Percentiles rank a stretch among this genome's conserved stretches.
Conservation (phyloP, 441 rosid genomes). For the Adansonia grandidieri region DNA sequence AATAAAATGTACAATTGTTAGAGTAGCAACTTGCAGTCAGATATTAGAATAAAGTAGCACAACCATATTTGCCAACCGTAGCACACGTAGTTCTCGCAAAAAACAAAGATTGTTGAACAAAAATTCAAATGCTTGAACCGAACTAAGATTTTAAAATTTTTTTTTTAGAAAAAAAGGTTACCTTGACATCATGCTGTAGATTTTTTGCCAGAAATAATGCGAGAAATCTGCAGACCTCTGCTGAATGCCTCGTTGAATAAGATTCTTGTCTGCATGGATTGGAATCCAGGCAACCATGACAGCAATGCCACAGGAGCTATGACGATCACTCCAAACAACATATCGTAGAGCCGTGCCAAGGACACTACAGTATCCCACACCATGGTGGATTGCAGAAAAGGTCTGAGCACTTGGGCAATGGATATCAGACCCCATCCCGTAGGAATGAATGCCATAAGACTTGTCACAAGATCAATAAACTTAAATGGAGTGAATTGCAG, state of each 20-base stretch:
- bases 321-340: slow-evolving; percentile 61
- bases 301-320: slow-evolving; percentile 69
- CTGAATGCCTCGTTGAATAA: slow-evolving; percentile 75
- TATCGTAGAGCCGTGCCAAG: slow-evolving; percentile 77
- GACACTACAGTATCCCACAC: slow-evolving; percentile 88
- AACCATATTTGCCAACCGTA: slow-evolving; percentile 8
- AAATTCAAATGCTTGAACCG: slow-evolving; percentile 5
- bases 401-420: slow-evolving; percentile 80
- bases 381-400: slow-evolving; percentile 70
- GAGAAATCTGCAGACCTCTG: slow-evolving; percentile 65
- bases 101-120: not conserved
- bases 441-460: slow-evolving; percentile 84
- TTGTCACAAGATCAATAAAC: slow-evolving; percentile 63
- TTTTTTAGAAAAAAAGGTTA: not conserved
- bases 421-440: slow-evolving; percentile 89
- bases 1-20: no score
- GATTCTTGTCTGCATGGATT: slow-evolving; percentile 69
- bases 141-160: not conserved
- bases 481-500: slow-evolving; percentile 53
- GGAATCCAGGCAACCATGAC: slow-evolving; percentile 74
- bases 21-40: no score
- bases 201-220: slow-evolving; percentile 60
- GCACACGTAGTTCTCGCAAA: not conserved
- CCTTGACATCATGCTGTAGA: slow-evolving; percentile 20
- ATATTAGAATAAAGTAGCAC: no score